Evolutionary conservation across 1,284 basidiomycete genomes (phyloP).

Genomic region (Leccinum pallidistipes): DNA sequence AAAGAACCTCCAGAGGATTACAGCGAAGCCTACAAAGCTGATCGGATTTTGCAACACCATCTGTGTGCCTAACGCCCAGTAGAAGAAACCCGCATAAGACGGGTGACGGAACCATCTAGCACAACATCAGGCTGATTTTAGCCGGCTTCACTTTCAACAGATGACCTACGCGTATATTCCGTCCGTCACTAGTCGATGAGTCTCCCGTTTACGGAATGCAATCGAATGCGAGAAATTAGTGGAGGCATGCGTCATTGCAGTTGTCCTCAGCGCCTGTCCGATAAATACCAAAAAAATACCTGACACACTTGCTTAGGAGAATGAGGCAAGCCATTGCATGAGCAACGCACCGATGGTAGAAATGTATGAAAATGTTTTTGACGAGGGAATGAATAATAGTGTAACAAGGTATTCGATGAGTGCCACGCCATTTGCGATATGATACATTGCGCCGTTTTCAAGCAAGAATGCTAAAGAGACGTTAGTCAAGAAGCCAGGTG

Average conservation of each 20-base stretch:
- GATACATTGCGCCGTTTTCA: conserved; percentile 88
- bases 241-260: conserved; percentile 95
- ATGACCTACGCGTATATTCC: conserved; percentile 80
- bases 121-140: conserved; percentile 6
- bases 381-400: conserved; percentile 62
- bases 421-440: conserved; percentile 80
- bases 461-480: conserved; percentile 81
- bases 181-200: conserved; percentile 80
- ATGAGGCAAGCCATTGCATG: not conserved
- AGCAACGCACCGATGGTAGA: conserved; percentile 54
- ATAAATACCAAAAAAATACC: conserved; percentile 63
- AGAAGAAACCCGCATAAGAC: conserved; percentile 97
- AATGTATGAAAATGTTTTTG: conserved; percentile 55
- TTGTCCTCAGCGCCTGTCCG: conserved; percentile 81
- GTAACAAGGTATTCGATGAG: conserved; percentile 80
- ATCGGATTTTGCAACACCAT: conserved; percentile 89
- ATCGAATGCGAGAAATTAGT: conserved; percentile 92
- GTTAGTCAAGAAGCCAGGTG: not conserved
- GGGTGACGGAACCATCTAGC: conserved; percentile 89
- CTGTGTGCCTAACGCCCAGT: conserved; percentile 96
- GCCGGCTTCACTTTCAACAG: not conserved
- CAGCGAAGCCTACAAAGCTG: conserved; percentile 61
- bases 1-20: conserved; percentile 87
- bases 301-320: conserved; percentile 29
- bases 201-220: conserved; percentile 68